Base-by-base conservation (phyloP, 106 monocot species). In the Narthecium ossifragum region DNA sequence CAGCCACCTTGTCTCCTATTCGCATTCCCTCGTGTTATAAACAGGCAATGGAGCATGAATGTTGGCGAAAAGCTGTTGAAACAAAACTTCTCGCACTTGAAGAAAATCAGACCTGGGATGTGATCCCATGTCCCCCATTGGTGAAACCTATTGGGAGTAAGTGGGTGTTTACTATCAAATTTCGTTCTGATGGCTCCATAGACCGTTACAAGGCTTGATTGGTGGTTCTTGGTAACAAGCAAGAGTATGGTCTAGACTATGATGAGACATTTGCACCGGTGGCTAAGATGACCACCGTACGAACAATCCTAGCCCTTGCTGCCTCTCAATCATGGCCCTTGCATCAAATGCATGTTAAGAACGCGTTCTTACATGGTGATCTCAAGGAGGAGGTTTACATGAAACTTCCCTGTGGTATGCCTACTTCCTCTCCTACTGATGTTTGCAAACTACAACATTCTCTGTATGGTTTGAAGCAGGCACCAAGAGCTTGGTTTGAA, bases 61-160 rank as follows among this genome's bases (percentile, higher is more conserved):
- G 26, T 53, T 53, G 26, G 53, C 21, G 34, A n/a, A 8, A 54
- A 27, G 38, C 38, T 17, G 49, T 65, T 39, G 39, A 39, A 17
- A 40, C 49, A 41, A n/a, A 65, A 53, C 47, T n/a, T n/a, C n/a
- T n/a, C 50, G 23, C 31, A 29, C 34, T 34, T 64, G 15, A 52
- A 26, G 6, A 64, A 6, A 64, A 32, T 37, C 63, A 64, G 4
- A 64, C 24, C 4, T 51, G 51, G 36, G 5, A 39, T n/a, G 39
- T 39, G 9, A 15, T 39, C 9, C 15, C 39, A 39, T 15, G 1
- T 39, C 39, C 15, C 15, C 39, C 39, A 39, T 3, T 15, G 0
- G 39, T 39, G 39, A 39, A 39, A 39, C 39, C 39, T 39, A 1
- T 39, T 1, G 39, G 1, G 1, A 39, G 39, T 39, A 39, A 1